Percentiles rank a stretch among this genome's conserved stretches.
phyloP scores from a whole-genome alignment of 805 yeast genomes.

The Cyberlindnera bimundalis region DNA sequence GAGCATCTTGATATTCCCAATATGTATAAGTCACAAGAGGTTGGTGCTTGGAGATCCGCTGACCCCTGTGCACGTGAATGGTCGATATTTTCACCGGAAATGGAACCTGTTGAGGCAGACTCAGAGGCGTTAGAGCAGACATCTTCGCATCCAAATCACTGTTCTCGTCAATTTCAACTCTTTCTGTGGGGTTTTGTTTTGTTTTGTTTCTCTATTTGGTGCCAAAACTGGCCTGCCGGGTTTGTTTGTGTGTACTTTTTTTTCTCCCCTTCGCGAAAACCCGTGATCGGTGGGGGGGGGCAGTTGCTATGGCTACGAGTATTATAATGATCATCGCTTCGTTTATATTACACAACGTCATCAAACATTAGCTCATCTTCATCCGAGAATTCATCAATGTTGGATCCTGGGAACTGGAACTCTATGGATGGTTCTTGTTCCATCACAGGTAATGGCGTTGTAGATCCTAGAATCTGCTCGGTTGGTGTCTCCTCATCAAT shows the following conservation, averaged over 20 bases:
- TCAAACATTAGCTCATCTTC: conserved; percentile 13
- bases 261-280: too few relatives aligned
- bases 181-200: not conserved
- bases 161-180: too few relatives aligned
- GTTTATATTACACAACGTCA: conserved; percentile 5
- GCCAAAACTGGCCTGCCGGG: too few relatives aligned
- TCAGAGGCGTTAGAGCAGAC: conserved; percentile 23
- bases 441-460: too few relatives aligned
- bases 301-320: not conserved
- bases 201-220: not conserved
- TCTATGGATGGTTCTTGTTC: too few relatives aligned
- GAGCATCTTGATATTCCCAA: conserved; percentile 38
- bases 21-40: conserved; percentile 41
- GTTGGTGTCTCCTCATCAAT: not conserved
- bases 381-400: not conserved
- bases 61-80: conserved; percentile 31
- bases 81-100: conserved; percentile 39
- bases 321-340: too few relatives aligned
- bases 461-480: too few relatives aligned
- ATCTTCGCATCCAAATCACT: conserved; percentile 9
- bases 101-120: conserved; percentile 29
- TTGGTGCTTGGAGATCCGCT: conserved; percentile 35
- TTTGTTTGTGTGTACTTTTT: too few relatives aligned
- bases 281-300: not conserved
- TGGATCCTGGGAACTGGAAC: too few relatives aligned